phyloP scores from a whole-genome alignment of 75 land plant species.

The Cryptomeria japonica region DNA sequence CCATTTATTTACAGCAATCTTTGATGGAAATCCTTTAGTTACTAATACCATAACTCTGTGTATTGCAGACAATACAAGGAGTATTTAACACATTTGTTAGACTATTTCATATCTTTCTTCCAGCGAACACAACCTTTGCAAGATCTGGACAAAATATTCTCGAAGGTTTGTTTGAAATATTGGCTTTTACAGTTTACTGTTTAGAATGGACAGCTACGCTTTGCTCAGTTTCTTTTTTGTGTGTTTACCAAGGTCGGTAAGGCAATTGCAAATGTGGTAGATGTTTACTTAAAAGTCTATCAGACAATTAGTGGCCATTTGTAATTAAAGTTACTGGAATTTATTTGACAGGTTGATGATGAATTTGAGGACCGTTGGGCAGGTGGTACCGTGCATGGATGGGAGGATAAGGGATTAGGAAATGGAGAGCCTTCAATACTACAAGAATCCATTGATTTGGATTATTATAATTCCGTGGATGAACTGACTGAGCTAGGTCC shows the following conservation, averaged over 20 bases:
- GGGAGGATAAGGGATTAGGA: constrained; percentile 77
- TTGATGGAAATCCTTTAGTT: background rate
- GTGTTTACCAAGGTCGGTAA: no score
- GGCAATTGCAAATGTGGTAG: background rate
- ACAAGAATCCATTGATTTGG: constrained; percentile 66
- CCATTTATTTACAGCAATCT: background rate
- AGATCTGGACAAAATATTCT: constrained; percentile 83
- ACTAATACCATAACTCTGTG: background rate
- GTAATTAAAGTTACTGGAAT: background rate
- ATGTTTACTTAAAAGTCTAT: background rate
- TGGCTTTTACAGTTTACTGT: background rate
- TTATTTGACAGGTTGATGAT: constrained; percentile 54
- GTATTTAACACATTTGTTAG: constrained; percentile 63
- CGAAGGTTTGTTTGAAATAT: constrained; percentile 56
- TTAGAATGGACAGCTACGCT: background rate
- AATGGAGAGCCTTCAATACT: constrained; percentile 42
- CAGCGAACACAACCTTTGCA: constrained; percentile 91
- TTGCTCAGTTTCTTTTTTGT: background rate
- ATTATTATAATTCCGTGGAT: constrained; percentile 80
- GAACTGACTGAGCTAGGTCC: constrained; percentile 85
- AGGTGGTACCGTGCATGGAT: constrained; percentile 66
- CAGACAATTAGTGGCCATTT: background rate
- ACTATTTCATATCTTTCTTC: constrained; percentile 81
- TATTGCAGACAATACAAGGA: constrained; percentile 79
- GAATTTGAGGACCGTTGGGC: constrained; percentile 96